phyloP scores from a whole-genome alignment of 257 asterid genomes.

The Solanum chiquidenum region DNA sequence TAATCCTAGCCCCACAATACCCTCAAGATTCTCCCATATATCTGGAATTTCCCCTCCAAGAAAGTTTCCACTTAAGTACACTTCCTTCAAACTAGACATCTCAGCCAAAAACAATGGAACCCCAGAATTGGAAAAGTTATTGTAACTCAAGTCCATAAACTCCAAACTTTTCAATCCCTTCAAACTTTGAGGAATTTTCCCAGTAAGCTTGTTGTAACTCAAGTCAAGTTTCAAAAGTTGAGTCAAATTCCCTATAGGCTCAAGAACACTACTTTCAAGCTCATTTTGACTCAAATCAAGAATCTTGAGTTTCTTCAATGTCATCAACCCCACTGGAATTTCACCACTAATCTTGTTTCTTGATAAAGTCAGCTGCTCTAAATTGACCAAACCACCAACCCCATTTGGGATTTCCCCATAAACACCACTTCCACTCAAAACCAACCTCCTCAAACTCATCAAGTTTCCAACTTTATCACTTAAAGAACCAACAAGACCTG shows the following conservation, averaged over 20 bases:
- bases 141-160: conserved; percentile 65
- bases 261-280: conserved; percentile 31
- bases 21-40: conserved; percentile 53
- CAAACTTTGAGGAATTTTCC: conserved; percentile 43
- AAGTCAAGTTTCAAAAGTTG: conserved; percentile 59
- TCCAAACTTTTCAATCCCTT: conserved; percentile 35
- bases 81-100: conserved; percentile 46
- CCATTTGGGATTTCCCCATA: conserved; percentile 33
- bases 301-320: conserved; percentile 41
- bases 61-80: conserved; percentile 52
- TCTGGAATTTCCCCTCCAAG: conserved; percentile 81
- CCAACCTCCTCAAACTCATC: conserved; percentile 34
- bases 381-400: conserved; percentile 20
- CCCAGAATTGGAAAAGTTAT: conserved; percentile 37
- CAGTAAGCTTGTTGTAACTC: conserved; percentile 51
- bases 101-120: conserved; percentile 48
- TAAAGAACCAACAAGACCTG: conserved; percentile 41
- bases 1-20: conserved; percentile 49
- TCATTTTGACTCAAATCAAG: conserved; percentile 62
- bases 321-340: conserved; percentile 13
- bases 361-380: conserved; percentile 65
- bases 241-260: conserved; percentile 35
- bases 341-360: conserved; percentile 46
- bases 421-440: conserved; percentile 41
- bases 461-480: conserved; percentile 23